A percentile compares a stretch with the other conserved stretches of the same genome.
Evolutionary conservation across 768 basidiomycete genomes (phyloP).

Genomic region (Leccinum uliginosum): DNA sequence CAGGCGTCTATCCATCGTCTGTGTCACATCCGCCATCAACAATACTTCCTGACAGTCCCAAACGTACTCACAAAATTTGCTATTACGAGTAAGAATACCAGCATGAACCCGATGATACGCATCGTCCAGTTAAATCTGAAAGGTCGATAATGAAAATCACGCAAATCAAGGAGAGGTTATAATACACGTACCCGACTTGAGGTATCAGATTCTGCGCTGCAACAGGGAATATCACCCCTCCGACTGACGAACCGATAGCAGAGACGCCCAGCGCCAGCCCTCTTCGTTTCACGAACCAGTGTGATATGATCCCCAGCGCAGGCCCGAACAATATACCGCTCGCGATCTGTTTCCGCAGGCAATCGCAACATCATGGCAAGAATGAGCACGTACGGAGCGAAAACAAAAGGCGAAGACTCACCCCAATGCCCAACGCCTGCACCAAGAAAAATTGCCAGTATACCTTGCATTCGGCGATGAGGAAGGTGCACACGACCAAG

Average conservation of each 20-base stretch:
- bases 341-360: conserved; percentile 23
- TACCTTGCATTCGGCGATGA: conserved; percentile 64
- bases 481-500: conserved; percentile 53
- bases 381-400: not conserved
- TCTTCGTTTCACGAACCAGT: conserved; percentile 66
- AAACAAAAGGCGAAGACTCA: conserved; percentile 27
- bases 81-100: conserved; percentile 46
- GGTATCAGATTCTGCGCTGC: conserved; percentile 50
- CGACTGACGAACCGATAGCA: conserved; percentile 63
- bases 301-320: conserved; percentile 53
- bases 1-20: conserved; percentile 42
- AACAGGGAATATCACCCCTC: conserved; percentile 68
- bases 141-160: not conserved
- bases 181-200: conserved; percentile 45
- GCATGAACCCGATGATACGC: conserved; percentile 63
- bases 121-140: conserved; percentile 75
- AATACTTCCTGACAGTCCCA: not conserved
- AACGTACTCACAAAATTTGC: conserved; percentile 45
- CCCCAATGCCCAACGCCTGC: conserved; percentile 66
- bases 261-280: conserved; percentile 57
- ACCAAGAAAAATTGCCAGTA: conserved; percentile 80
- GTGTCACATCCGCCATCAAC: not conserved
- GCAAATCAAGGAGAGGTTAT: not conserved
- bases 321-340: conserved; percentile 62
- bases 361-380: not conserved